Percentiles rank a stretch among this genome's conserved stretches.
Conservation (phyloP, 768 basidiomycete genomes). For the Tulasnella sp. region DNA sequence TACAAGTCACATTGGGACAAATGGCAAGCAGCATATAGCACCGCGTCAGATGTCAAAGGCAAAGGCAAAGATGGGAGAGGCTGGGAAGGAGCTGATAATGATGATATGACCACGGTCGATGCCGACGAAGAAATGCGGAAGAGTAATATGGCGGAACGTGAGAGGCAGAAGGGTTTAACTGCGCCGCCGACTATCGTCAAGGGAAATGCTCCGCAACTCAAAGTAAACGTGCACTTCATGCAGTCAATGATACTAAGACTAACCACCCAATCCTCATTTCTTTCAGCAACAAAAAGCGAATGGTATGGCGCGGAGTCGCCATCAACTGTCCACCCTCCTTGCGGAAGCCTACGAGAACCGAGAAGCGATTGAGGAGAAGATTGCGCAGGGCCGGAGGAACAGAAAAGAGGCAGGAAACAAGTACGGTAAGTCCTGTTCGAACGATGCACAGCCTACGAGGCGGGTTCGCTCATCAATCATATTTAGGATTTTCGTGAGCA, state of each 20-base stretch:
- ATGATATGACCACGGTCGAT: slow-evolving; percentile 48
- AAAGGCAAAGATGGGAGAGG: slow-evolving; percentile 39
- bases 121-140: slow-evolving; percentile 62
- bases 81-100: slow-evolving; percentile 53
- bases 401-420: slow-evolving; percentile 86
- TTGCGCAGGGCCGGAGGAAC: slow-evolving; percentile 72
- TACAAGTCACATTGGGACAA: slow-evolving; percentile 56
- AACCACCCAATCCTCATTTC: not conserved
- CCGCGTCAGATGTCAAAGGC: slow-evolving; percentile 52
- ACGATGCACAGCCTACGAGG: no score
- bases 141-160: slow-evolving; percentile 36
- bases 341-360: slow-evolving; percentile 77
- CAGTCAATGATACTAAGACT: no score
- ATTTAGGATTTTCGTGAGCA: no score
- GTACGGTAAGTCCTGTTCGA: slow-evolving; percentile 41
- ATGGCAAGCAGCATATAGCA: slow-evolving; percentile 49
- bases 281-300: slow-evolving; percentile 62
- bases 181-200: slow-evolving; percentile 30
- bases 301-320: slow-evolving; percentile 55
- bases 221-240: not conserved
- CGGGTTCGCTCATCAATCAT: no score
- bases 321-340: slow-evolving; percentile 70
- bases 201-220: no score
- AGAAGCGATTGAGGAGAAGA: slow-evolving; percentile 69
- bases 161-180: slow-evolving; percentile 67